Conservation (phyloP, 208 protist species). For the Leishmania amazonensis region DNA sequence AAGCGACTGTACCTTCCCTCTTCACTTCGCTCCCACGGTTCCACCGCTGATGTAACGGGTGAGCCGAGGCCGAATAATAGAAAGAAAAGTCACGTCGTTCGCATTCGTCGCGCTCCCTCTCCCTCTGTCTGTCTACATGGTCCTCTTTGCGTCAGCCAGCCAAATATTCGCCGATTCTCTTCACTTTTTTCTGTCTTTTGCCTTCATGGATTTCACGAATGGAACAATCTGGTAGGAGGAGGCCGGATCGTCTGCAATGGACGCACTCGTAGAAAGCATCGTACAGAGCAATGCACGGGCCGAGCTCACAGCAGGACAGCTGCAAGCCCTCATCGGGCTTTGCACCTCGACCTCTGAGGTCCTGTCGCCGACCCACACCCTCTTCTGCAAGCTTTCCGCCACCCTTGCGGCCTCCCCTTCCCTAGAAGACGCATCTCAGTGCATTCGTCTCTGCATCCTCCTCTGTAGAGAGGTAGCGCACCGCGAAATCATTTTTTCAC, state of each 20-base stretch:
- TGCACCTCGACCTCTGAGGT: background rate
- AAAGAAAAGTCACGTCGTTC: background rate
- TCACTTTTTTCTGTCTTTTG: background rate
- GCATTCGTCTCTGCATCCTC: conserved; percentile 19
- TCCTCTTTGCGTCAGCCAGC: background rate
- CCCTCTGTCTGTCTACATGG: background rate
- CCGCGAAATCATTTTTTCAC: conserved; percentile 5
- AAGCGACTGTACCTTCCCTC: background rate
- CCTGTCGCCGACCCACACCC: conserved; percentile 9
- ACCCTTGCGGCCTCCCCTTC: conserved; percentile 2
- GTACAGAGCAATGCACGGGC: conserved; percentile 18
- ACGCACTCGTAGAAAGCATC: conserved; percentile 23
- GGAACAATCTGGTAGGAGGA: no score
- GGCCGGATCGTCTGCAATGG: conserved; percentile 3
- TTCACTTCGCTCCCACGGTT: background rate
- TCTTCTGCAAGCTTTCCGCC: conserved; percentile 22
- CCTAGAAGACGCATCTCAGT: conserved; percentile 6
- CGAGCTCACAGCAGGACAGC: conserved; percentile 22
- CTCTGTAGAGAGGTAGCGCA: conserved; percentile 11
- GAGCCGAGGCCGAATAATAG: background rate
- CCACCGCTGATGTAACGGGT: background rate
- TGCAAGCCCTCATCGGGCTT: conserved; percentile 30
- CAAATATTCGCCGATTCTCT: background rate
- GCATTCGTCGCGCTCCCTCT: background rate
- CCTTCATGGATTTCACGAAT: background rate